Conservation (phyloP, 352 stramenopile species). For the Thalassiosira allenii region DNA sequence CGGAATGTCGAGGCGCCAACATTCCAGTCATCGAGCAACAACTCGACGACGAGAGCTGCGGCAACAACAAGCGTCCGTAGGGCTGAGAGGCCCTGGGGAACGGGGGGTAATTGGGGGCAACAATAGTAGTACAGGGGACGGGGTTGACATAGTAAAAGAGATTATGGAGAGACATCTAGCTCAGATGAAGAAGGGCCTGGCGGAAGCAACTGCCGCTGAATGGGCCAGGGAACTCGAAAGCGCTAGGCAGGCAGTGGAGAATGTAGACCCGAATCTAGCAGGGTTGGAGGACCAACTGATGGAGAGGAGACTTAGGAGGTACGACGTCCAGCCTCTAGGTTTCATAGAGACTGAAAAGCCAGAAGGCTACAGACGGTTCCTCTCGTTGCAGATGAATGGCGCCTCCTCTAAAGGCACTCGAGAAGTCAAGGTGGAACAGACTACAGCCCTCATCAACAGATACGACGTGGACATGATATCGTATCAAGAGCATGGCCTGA, state of each 20-base stretch:
- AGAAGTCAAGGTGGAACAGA: background rate
- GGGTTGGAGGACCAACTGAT: background rate
- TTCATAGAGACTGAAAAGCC: no score
- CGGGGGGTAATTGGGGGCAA: background rate
- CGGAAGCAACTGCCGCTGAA: background rate
- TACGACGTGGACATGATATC: slow-evolving; percentile 14
- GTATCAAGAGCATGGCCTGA: background rate
- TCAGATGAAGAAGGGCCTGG: background rate
- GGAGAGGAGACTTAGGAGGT: background rate
- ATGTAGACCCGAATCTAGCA: background rate
- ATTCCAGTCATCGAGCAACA: background rate
- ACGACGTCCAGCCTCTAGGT: background rate
- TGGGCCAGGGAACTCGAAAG: background rate
- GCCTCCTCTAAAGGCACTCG: background rate
- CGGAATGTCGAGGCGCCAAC: background rate
- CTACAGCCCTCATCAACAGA: background rate
- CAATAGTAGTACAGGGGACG: background rate
- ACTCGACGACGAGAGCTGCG: background rate
- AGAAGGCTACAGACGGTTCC: background rate
- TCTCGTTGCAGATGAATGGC: slow-evolving; percentile 1
- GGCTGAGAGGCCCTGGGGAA: slow-evolving; percentile 2
- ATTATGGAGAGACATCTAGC: background rate
- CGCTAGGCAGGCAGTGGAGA: background rate
- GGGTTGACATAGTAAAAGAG: background rate
- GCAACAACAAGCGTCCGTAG: background rate